Evolutionary conservation across 495 filamentous ascomycete species (phyloP), one percentile per base, ranked within the genome.

Genomic region (Emericellopsis terricola): DNA sequence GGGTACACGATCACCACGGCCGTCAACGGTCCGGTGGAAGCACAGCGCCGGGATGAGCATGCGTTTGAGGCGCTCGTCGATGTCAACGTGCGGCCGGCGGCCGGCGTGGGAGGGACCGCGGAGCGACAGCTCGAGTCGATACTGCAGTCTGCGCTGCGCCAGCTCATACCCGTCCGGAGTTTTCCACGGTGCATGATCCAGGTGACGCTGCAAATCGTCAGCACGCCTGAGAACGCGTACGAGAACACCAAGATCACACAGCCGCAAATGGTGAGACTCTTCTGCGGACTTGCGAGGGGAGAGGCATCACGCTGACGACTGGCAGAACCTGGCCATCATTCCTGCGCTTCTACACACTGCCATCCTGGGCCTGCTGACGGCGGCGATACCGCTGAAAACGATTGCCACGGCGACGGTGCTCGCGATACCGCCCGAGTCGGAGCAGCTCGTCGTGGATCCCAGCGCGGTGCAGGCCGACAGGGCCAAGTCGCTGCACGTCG

Each of bases 1-100:
- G 81, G 81, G 21, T 92, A 79, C 52, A 75, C 73, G 33, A 67
- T 96, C 40, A 69, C 89, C 31, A 81, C 76, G 34, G 73, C 81
- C 9, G 83, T 91, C 40, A 93, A 87, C 51, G 89, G 82, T 0
- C 89, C 89, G n/a, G 66, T 94, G 42, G 87, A 94, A 55, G 82
- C 86, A 14, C 73, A 70, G 41, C 73, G 84, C 42, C 69, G 81
- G 42, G 87, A 94, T 46, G 77, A 93, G 43, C 70, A 82, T 35
- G 78, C 89, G 11, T 81, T 91, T 54, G 84, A 94, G 57, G 81
- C 89, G 16, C 74, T 73, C 33, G 60, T 97, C 35, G 89, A 96
- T 51, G 80, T 96, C 19, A 75, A 84, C 50, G 71, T 97, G 42
- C 75, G 87, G 50, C 86, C 86, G 20, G 75, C 78, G 27, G 68